These are phyloP conservation scores for Populus nigra DNA, from an alignment of 345 rosid genomes.

Conservation along the genomic window DNA sequence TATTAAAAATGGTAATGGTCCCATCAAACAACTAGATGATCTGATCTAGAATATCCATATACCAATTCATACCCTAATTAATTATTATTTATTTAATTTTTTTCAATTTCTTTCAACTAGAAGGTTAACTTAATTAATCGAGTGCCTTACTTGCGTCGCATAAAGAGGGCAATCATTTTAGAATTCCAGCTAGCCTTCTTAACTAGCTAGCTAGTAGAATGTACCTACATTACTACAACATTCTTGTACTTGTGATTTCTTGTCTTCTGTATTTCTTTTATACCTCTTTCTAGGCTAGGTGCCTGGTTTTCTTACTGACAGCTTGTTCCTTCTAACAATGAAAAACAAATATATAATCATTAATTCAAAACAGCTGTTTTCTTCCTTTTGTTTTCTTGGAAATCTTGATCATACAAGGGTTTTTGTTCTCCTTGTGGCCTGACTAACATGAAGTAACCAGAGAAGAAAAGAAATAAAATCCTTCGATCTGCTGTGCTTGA, in stretches of 20 bases:
- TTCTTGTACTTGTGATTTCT: neutral
- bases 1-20: constrained; percentile 8
- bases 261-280: neutral
- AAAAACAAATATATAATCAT: neutral
- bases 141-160: constrained; percentile 4
- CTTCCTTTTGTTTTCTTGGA: neutral
- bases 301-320: neutral
- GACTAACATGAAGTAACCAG: neutral
- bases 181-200: constrained; percentile 6
- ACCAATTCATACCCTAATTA: neutral
- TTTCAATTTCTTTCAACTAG: neutral
- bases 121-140: neutral
- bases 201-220: neutral
- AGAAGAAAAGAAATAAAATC: too few relatives aligned
- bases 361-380: neutral
- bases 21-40: constrained; percentile 4
- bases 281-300: too few relatives aligned
- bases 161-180: constrained; percentile 10
- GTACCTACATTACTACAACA: neutral
- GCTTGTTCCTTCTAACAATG: neutral
- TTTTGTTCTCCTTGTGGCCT: too few relatives aligned
- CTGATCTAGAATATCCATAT: constrained; percentile 1
- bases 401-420: too few relatives aligned
- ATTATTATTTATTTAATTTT: neutral
- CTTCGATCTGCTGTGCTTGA: too few relatives aligned